A percentile compares a stretch with the other conserved stretches of the same genome.
Evolutionary conservation across 2,329 filamentous ascomycete species (phyloP).

Genomic region (Lachnellula hyalina): DNA sequence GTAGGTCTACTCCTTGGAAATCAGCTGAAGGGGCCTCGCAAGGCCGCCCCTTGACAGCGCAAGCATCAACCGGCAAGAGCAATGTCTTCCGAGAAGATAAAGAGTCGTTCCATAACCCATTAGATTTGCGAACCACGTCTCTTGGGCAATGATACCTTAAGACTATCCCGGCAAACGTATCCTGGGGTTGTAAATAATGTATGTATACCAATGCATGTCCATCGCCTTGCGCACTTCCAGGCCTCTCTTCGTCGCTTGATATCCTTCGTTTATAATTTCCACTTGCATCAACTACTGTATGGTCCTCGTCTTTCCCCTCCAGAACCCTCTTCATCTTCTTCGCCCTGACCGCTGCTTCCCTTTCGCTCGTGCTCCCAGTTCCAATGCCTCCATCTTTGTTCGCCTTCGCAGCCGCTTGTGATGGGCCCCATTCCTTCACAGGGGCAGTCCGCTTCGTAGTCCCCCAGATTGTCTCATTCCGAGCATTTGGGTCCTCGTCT

Average conservation of each 20-base stretch:
- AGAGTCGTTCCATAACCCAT: slow-evolving; percentile 91
- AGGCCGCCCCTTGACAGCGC: slow-evolving; percentile 71
- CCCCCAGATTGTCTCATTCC: slow-evolving; percentile 6
- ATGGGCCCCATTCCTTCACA: slow-evolving; percentile 28
- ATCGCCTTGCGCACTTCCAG: slow-evolving; percentile 39
- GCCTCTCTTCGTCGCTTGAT: slow-evolving; percentile 25
- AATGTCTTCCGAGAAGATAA: slow-evolving; percentile 80
- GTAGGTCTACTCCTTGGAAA: slow-evolving; percentile 41
- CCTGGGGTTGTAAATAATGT: slow-evolving; percentile 74
- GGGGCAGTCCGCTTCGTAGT: not conserved
- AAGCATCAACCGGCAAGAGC: slow-evolving; percentile 83
- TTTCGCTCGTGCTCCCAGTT: slow-evolving; percentile 47
- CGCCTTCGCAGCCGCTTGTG: slow-evolving; percentile 10
- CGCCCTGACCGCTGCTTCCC: slow-evolving; percentile 50
- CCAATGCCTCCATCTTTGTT: slow-evolving; percentile 37
- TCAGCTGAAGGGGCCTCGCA: slow-evolving; percentile 49
- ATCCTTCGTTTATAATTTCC: slow-evolving; percentile 23
- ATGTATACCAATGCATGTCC: slow-evolving; percentile 84
- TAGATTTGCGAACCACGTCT: slow-evolving; percentile 77
- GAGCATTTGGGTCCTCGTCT: slow-evolving; percentile 2
- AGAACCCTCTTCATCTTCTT: slow-evolving; percentile 54
- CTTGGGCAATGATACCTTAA: slow-evolving; percentile 85
- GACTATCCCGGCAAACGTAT: slow-evolving; percentile 87
- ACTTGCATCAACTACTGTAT: slow-evolving; percentile 48
- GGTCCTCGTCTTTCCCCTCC: slow-evolving; percentile 56